Conservation (phyloP, 768 basidiomycete species). For the Russula emetica region DNA sequence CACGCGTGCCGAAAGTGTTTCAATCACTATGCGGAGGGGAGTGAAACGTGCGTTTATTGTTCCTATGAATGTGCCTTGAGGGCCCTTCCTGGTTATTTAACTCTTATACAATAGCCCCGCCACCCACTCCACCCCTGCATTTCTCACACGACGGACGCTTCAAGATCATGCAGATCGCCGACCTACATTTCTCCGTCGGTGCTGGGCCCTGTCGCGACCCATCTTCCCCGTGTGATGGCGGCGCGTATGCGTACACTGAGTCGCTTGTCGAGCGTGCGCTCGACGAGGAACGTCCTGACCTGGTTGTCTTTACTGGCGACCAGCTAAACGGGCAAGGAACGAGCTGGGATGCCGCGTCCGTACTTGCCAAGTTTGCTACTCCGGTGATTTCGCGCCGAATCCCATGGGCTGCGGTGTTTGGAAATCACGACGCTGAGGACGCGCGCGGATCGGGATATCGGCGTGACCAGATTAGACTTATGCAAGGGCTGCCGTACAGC, state of each 20-base stretch:
- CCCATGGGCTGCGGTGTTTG: slow-evolving; percentile 91
- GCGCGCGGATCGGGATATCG: slow-evolving; percentile 43
- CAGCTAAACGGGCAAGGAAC: slow-evolving; percentile 90
- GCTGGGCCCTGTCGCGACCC: slow-evolving; percentile 77
- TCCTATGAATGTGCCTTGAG: background rate
- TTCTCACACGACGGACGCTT: slow-evolving; percentile 82
- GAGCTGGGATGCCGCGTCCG: slow-evolving; percentile 83
- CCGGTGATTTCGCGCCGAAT: slow-evolving; percentile 70
- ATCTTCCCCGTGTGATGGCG: slow-evolving; percentile 43
- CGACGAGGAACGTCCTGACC: slow-evolving; percentile 78
- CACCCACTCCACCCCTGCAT: slow-evolving; percentile 71
- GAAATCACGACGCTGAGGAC: slow-evolving; percentile 88
- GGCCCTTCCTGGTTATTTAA: slow-evolving; percentile 13
- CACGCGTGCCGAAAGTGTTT: slow-evolving; percentile 47
- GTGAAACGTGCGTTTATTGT: slow-evolving; percentile 54
- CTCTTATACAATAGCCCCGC: slow-evolving; percentile 46
- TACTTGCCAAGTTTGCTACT: slow-evolving; percentile 82
- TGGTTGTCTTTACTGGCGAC: slow-evolving; percentile 91
- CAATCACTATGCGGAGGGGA: slow-evolving; percentile 65
- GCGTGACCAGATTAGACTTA: slow-evolving; percentile 60
- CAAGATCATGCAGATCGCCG: slow-evolving; percentile 88
- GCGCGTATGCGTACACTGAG: slow-evolving; percentile 77
- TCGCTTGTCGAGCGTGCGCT: slow-evolving; percentile 66
- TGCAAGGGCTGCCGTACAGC: slow-evolving; percentile 82
- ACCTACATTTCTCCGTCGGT: slow-evolving; percentile 87